phyloP scores from a whole-genome alignment of 169 alveolate genomes.

The Plasmodium gonderi region DNA sequence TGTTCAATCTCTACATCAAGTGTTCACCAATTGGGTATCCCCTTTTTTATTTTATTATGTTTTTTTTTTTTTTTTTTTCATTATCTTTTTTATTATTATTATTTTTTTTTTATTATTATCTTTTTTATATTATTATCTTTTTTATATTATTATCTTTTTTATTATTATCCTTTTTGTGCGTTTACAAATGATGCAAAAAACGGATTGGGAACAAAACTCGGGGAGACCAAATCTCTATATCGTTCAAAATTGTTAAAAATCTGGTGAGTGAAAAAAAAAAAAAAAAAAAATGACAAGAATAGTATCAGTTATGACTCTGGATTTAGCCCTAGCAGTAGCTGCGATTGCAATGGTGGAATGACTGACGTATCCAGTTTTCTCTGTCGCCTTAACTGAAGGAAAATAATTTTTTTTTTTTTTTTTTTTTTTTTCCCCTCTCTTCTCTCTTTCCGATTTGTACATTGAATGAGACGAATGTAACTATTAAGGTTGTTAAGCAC shows the following conservation, averaged over 20 bases:
- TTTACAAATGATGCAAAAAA: constrained; percentile 58
- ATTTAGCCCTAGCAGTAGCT: too few relatives aligned
- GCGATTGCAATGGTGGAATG: neutral
- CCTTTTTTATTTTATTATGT: too few relatives aligned
- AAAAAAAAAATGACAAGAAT: neutral
- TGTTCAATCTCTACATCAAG: too few relatives aligned
- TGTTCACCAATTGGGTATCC: too few relatives aligned
- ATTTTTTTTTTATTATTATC: too few relatives aligned
- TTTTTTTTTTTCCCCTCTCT: neutral
- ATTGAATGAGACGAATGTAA: constrained; percentile 40
- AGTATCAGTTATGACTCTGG: too few relatives aligned
- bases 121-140: too few relatives aligned
- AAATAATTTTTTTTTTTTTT: neutral
- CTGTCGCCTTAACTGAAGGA: neutral
- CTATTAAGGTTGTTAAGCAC: constrained; percentile 30
- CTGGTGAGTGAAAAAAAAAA: neutral
- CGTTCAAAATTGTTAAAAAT: constrained; percentile 49
- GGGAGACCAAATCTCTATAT: constrained; percentile 24
- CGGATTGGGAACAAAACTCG: constrained; percentile 42
- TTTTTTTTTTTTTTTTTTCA: too few relatives aligned
- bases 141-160: too few relatives aligned
- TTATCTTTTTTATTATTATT: too few relatives aligned
- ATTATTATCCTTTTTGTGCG: neutral
- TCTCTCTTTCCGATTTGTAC: too few relatives aligned
- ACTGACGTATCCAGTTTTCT: neutral